These are phyloP conservation scores for Aspergillus alliaceus DNA, from an alignment of 2,329 filamentous ascomycete species.

Conservation along the genomic window DNA sequence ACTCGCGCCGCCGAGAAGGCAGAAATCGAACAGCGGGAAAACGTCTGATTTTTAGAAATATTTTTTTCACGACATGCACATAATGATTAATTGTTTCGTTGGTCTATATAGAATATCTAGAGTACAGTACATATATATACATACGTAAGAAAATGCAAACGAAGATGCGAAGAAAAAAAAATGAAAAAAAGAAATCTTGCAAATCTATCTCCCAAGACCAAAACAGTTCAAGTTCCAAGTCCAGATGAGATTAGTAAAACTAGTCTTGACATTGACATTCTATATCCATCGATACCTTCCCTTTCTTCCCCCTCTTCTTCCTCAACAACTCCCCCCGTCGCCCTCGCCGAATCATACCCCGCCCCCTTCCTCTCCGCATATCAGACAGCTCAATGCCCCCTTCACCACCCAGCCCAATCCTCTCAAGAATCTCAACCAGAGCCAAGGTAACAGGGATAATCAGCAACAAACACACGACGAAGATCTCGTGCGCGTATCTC, in stretches of 20 bases:
- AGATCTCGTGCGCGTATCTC: constrained; percentile 6
- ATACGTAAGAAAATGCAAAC: no score
- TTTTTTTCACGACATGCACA: neutral
- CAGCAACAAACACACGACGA: constrained; percentile 4
- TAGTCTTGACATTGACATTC: no score
- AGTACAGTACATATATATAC: neutral
- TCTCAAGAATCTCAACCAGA: constrained; percentile 9
- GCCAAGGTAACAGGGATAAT: constrained; percentile 10
- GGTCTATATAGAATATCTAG: neutral
- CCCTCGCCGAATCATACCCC: neutral
- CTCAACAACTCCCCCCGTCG: neutral
- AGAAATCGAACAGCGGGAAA: constrained; percentile 19
- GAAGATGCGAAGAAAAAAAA: neutral
- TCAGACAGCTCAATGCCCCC: neutral
- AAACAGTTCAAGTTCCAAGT: no score
- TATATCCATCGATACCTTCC: neutral
- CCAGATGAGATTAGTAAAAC: no score
- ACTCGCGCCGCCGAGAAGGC: constrained; percentile 13
- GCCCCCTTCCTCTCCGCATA: neutral
- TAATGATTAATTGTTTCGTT: neutral
- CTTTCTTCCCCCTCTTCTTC: neutral
- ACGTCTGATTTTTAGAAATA: no score
- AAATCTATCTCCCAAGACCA: no score
- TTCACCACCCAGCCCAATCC: neutral
- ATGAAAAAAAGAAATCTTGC: neutral